phyloP scores from a whole-genome alignment of 179 eudicot genomes.

The Beta corolliflora region DNA sequence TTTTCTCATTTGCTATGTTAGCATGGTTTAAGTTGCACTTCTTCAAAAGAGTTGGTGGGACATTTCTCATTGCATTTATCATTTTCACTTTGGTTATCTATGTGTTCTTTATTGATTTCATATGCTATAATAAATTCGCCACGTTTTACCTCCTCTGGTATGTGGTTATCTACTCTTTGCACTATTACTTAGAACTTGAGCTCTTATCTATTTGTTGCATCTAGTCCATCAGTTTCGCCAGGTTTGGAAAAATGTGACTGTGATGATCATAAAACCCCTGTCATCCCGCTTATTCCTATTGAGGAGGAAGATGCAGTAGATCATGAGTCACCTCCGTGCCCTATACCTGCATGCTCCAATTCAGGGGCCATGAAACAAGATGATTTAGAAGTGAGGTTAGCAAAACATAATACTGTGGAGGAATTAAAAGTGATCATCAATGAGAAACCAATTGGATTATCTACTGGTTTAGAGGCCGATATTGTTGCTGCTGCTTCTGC shows the following conservation, averaged over 20 bases:
- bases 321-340: conserved; percentile 19
- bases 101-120: background rate
- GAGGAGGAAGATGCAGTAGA: conserved; percentile 44
- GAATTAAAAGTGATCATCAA: conserved; percentile 20
- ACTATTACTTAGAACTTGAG: conserved; percentile 2
- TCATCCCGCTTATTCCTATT: conserved; percentile 50
- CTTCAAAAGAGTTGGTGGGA: background rate
- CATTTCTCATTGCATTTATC: background rate
- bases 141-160: background rate
- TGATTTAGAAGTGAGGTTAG: background rate
- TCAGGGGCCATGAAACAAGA: conserved; percentile 14
- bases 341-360: conserved; percentile 11
- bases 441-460: conserved; percentile 24
- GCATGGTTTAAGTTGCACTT: background rate
- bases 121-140: background rate
- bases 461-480: conserved; percentile 41
- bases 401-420: conserved; percentile 15
- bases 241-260: conserved; percentile 28
- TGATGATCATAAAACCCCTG: conserved; percentile 44
- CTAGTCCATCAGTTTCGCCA: conserved; percentile 40
- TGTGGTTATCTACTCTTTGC: background rate
- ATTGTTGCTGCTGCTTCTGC: conserved; percentile 50
- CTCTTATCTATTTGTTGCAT: conserved; percentile 14
- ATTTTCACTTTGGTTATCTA: background rate
- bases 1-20: background rate